Base-by-base conservation (phyloP, 805 yeast species). In the Wickerhamiella occidentalis region DNA sequence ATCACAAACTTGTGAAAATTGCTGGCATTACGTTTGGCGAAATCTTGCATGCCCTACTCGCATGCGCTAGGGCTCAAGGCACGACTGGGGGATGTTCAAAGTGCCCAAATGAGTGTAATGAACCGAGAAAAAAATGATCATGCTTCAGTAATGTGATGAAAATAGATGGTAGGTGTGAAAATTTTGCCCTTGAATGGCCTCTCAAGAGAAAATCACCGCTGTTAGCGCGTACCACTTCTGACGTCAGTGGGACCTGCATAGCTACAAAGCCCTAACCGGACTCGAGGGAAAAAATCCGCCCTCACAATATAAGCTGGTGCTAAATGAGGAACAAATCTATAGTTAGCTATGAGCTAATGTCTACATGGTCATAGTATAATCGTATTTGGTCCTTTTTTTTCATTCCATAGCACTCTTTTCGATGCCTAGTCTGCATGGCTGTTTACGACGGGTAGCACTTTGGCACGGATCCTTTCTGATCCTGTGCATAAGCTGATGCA, bases 221-320 rank as follows among this genome's bases (percentile, higher is more conserved):
- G n/a, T n/a, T 18, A 15, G 7, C 4, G 19, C 38, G n/a, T 13
- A n/a, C n/a, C 15, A 33, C 21, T 3, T 12, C 38, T 12, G 38
- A 15, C 38, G 38, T 33, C 38, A 33, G 38, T 33, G 38, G 38
- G 38, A 33, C 38, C 38, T 33, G 38, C 38, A 33, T 33, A 33
- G 38, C 38, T 13, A 7, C 9, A 12, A 33, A 33, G 38, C 38
- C 38, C 38, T 33, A 33, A 33, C 18, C 38, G 18, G 38, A 17
- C 19, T 7, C 33, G 18, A n/a, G 11, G 11, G 38, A 15, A 7
- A 33, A 33, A n/a, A 33, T 33, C 38, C 38, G 38, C 38, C 38
- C 38, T n/a, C 38, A 33, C 38, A 33, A 33, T 33, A 33, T n/a
- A 33, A n/a, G 38, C 38, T 33, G 38, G 5, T 15, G 11, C 19